Base-by-base conservation (phyloP, 1,284 basidiomycete species). In the Erythrobasidium hasegawianum region DNA sequence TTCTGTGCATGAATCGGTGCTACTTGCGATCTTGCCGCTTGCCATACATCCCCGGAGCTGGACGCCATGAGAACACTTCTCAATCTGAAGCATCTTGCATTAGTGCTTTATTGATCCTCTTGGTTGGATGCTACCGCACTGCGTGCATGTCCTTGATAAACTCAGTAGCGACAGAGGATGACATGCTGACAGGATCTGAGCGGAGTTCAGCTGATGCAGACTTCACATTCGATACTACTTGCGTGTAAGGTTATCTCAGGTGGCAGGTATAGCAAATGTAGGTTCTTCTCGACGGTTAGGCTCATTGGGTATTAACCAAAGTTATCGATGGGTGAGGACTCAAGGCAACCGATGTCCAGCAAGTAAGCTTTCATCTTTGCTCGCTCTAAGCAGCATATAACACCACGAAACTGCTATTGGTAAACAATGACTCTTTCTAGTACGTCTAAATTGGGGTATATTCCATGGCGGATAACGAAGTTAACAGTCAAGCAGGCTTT, bases 371-470 rank as follows among this genome's bases (percentile, higher is more conserved):
- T n/a, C n/a, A 20, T 2, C 29, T n/a, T 7, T 26, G 2, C 10
- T 16, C 10, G 52, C 26, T 22, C n/a, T n/a, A 54, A 27, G 52
- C 52, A 54, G 2, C 10, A 54, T 54, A n/a, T 7, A 22, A 13
- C 16, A 27, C 10, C n/a, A n/a, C n/a, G n/a, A 26, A 22, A 1
- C 26, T 54, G 16, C 33, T 27, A 54, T 1, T 26, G 40, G 2
- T 58, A 58, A 45, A 22, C 41, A 41, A 45, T 45, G 16, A 45
- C n/a, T n/a, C n/a, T n/a, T n/a, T 58, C 57, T 58, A 58, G 24
- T 20, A 27, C 33, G 29, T 43, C 29, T 40, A 22, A n/a, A 9
- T 13, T 26, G 18, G 43, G 8, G 39, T 56, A 39, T 24, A 56
- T 41, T 56, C 33, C 9, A 16, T 1, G 4, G 33, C 33, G 33